A percentile compares a stretch with the other conserved stretches of the same genome.
Conservation (phyloP, 345 rosid genomes). For the Eucalyptus regnans region DNA sequence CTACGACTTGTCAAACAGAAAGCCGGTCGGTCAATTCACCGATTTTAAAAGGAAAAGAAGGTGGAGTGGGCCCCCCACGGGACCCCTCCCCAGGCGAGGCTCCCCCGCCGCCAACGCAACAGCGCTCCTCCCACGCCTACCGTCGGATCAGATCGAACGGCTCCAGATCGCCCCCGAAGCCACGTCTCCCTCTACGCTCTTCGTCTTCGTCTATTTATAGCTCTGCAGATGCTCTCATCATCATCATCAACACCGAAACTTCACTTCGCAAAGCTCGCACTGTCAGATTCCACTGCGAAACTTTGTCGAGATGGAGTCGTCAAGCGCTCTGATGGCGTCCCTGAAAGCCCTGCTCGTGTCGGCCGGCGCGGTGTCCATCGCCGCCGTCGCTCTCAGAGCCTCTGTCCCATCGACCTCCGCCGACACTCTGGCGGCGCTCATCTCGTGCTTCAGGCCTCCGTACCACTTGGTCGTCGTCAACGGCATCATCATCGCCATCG, state of each 20-base stretch:
- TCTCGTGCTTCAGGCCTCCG: conserved; percentile 47
- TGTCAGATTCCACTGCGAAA: neutral
- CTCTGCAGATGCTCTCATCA: neutral
- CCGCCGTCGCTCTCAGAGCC: conserved; percentile 12
- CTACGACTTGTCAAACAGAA: neutral
- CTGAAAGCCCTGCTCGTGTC: conserved; percentile 22
- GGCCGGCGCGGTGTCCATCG: conserved; percentile 7
- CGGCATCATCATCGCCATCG: conserved; percentile 42
- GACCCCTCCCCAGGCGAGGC: neutral
- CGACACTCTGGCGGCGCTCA: conserved; percentile 13
- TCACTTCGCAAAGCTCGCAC: neutral
- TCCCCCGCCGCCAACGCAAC: neutral
- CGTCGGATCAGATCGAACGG: neutral
- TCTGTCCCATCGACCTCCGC: conserved; percentile 19
- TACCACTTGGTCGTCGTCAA: conserved; percentile 36
- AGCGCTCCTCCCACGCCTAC: neutral
- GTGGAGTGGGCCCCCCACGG: neutral
- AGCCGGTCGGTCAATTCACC: neutral
- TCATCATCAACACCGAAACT: neutral
- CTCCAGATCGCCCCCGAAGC: neutral
- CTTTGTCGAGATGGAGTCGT: neutral
- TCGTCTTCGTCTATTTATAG: neutral
- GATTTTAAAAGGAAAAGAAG: neutral
- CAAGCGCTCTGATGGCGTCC: neutral
- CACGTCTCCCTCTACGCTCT: neutral